Base-by-base conservation (phyloP, 257 asterid genomes). In the Jaltomata sinuosa region DNA sequence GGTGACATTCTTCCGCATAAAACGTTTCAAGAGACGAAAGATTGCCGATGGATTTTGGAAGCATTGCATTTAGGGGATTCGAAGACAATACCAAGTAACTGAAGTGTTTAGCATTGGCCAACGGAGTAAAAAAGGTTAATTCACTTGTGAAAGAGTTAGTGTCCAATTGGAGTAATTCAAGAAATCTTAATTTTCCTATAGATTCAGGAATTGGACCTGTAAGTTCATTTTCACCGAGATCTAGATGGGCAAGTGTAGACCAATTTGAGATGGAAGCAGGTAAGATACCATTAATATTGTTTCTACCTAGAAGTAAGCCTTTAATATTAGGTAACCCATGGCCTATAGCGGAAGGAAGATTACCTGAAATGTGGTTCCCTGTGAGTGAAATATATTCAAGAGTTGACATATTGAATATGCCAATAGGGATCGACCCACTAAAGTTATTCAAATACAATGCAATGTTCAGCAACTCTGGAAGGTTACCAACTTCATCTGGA, bases 321-420 rank as follows among this genome's bases (percentile, higher is more conserved):
- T 65, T 47, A 77, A 85, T 36, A 49, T 62, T 50, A 40, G 83
- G 84, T 49, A 64, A 25, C 1, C 27, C 10, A 19, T 29, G 40
- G 22, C 86, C 85, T 59, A 85, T 45, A 80, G 52, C 53, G 8
- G 87, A 42, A 31, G 83, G 89, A 84, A 89, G 47, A 12, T 8
- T 82, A 21, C 93, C 89, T 1, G 86, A 55, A 64, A 90, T 72
- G 31, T 85, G 22, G 65, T 90, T 90, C 27, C 29, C 53, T 22
- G 74, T 42, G 52, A 89, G 54, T 31, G 65, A 57, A 59, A 84
- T 82, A 40, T 1, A 31, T 65, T 54, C 8, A 16, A 87, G 86
- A n/a, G 57, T 80, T 22, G 87, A 85, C 72, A 83, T 83, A 32
- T 87, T 79, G 65, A 87, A 85, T 71, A 89, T 50, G 2, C 83